Evolutionary conservation across 2,329 filamentous ascomycete genomes (phyloP).

Genomic region (Alternaria consortialis): DNA sequence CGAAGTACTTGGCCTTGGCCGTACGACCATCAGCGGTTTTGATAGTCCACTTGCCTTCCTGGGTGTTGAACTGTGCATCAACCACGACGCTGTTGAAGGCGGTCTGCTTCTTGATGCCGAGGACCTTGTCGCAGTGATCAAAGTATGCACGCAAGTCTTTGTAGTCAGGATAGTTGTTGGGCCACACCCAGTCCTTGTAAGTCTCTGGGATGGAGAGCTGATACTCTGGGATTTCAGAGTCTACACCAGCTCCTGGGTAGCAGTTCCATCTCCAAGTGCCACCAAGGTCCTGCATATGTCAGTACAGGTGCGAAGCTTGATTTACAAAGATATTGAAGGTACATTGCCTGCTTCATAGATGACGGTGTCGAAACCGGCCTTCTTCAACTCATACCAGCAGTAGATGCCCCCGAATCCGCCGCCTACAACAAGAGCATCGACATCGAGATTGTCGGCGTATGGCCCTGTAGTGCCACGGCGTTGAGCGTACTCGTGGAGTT

Average conservation of each 20-base stretch:
- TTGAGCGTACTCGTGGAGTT: slow-evolving; percentile 6
- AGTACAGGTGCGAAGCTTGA: not conserved
- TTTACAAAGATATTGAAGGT: not conserved
- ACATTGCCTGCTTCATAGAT: not conserved
- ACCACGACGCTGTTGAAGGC: slow-evolving; percentile 63
- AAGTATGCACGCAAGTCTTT: slow-evolving; percentile 64
- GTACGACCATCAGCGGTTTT: slow-evolving; percentile 58
- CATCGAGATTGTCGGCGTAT: slow-evolving; percentile 41
- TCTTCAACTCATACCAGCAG: slow-evolving; percentile 26
- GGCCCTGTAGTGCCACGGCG: slow-evolving; percentile 1
- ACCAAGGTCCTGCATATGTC: not conserved
- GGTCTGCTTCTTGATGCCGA: slow-evolving; percentile 62
- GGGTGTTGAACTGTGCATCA: slow-evolving; percentile 58
- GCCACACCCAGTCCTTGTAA: slow-evolving; percentile 62
- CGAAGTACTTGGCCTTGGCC: slow-evolving; percentile 58
- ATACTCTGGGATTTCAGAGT: slow-evolving; percentile 54
- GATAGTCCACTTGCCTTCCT: slow-evolving; percentile 57
- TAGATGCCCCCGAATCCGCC: slow-evolving; percentile 49
- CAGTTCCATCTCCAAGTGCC: not conserved
- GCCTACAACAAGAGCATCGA: slow-evolving; percentile 37
- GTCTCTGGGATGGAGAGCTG: slow-evolving; percentile 54
- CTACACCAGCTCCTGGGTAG: slow-evolving; percentile 51
- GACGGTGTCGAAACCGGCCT: slow-evolving; percentile 18
- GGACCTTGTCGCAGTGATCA: slow-evolving; percentile 62
- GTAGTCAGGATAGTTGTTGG: slow-evolving; percentile 58